These are phyloP conservation scores for Colletotrichum acutatum DNA, from an alignment of 2,329 filamentous ascomycete species.

Conservation along the genomic window DNA sequence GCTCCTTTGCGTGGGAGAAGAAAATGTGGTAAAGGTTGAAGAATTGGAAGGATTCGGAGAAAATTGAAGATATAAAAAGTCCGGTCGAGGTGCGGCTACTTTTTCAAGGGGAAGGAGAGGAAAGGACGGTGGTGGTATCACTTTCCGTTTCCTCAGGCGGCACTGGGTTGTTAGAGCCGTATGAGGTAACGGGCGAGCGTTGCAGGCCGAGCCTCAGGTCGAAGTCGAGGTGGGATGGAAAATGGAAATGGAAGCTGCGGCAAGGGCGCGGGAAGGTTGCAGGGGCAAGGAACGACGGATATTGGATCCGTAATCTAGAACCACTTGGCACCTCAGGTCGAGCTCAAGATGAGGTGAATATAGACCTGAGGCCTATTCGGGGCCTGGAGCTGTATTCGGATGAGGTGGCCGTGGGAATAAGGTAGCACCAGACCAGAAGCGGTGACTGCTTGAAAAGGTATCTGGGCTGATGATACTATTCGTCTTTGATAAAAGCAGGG, in stretches of 20 bases:
- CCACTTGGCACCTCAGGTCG: no score
- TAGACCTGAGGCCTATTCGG: background rate
- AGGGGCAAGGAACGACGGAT: background rate
- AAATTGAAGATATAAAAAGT: background rate
- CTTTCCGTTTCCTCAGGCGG: background rate
- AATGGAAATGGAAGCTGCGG: background rate
- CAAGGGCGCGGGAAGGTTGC: background rate
- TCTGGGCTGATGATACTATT: no score
- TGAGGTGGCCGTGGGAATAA: background rate
- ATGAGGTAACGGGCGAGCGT: background rate
- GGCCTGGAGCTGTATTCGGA: background rate
- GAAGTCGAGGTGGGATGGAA: background rate
- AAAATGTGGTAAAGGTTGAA: background rate
- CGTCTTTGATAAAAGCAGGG: background rate
- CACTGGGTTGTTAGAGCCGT: background rate
- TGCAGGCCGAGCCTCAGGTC: background rate
- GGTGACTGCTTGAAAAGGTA: background rate
- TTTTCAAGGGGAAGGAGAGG: background rate
- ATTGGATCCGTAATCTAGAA: background rate
- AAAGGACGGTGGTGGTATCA: background rate
- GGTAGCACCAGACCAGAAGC: background rate
- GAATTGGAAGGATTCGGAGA: background rate
- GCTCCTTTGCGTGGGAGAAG: background rate
- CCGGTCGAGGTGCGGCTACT: background rate
- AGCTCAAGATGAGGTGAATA: background rate